phyloP scores from a whole-genome alignment of 257 asterid species.

The Verbascum thapsus region DNA sequence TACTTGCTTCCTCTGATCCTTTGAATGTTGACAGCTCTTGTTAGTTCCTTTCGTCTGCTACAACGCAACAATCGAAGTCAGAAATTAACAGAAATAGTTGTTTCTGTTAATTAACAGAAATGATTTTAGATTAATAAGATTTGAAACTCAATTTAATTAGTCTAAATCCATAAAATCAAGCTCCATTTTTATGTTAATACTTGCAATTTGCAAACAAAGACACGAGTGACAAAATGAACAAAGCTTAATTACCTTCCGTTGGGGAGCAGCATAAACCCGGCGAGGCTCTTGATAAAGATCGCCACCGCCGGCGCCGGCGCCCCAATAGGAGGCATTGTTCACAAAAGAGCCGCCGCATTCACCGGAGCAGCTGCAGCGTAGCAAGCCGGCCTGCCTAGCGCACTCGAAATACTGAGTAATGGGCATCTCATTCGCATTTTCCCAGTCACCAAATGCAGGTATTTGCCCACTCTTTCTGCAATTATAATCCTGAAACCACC shows the following conservation, averaged over 20 bases:
- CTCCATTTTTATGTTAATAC: no score
- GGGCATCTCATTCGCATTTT: slow-evolving; percentile 59
- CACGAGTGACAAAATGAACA: no score
- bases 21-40: slow-evolving; percentile 28
- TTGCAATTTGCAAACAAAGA: no score
- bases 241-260: slow-evolving; percentile 51
- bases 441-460: slow-evolving; percentile 86
- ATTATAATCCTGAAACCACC: slow-evolving; percentile 37
- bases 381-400: slow-evolving; percentile 79
- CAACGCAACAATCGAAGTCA: background rate
- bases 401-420: slow-evolving; percentile 75
- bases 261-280: slow-evolving; percentile 40
- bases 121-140: no score
- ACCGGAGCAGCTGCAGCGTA: slow-evolving; percentile 46
- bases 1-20: slow-evolving; percentile 42
- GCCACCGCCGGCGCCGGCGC: no score
- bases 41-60: slow-evolving; percentile 31
- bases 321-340: slow-evolving; percentile 19
- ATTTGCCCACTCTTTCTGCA: slow-evolving; percentile 64
- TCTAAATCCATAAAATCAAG: no score
- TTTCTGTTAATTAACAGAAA: no score
- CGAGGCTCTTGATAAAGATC: no score
- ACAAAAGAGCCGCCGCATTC: slow-evolving; percentile 31
- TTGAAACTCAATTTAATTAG: no score
- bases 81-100: no score